Base-by-base conservation (phyloP, 306 rosid species). In the Mucuna pruriens region DNA sequence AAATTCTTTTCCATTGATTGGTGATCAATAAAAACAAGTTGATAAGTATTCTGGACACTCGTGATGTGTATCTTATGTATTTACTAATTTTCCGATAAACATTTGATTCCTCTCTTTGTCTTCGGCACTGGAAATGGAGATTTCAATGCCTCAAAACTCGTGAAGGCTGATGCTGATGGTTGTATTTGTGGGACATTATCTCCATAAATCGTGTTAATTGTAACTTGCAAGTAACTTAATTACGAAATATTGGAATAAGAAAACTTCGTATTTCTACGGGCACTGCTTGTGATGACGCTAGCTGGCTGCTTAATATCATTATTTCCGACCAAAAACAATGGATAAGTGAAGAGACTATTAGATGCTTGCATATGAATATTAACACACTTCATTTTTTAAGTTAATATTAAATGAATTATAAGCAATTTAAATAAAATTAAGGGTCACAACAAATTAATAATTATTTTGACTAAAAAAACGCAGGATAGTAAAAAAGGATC, bases 211-310 rank as follows among this genome's bases (percentile, higher is more conserved):
- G 0, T 8, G 36, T 0, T 70, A 46, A 45, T 45, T 46, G 75
- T 45, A 45, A 4, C 75, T 70, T 70, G 75, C 60, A 70, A 70
- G 60, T 25, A 70, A 70, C 60, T 45, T 39, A 36, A 13, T 67
- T 46, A 46, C 15, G 13, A 70, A 25, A 45, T 26, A 15, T 42
- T 69, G 57, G 7, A 69, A 65, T 22, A 65, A 65, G 71, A 65
- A 65, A 38, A 17, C 71, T 65, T 36, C 9, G 20, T 3, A 33
- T 64, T 64, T 64, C 70, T 29, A 29, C 10, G 39, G 26, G 1
- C 4, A 4, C 67, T 5, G 19, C 58, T 58, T 58, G 17, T 25
- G 38, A 58, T 58, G 38, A 58, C 65, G 62, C 12, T 9, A 6
- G 55, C 7, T 25, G 67, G 39, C 40, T 29, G 67, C 40, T 17